phyloP scores from a whole-genome alignment of 805 yeast genomes.

The Metschnikowia lachancei region DNA sequence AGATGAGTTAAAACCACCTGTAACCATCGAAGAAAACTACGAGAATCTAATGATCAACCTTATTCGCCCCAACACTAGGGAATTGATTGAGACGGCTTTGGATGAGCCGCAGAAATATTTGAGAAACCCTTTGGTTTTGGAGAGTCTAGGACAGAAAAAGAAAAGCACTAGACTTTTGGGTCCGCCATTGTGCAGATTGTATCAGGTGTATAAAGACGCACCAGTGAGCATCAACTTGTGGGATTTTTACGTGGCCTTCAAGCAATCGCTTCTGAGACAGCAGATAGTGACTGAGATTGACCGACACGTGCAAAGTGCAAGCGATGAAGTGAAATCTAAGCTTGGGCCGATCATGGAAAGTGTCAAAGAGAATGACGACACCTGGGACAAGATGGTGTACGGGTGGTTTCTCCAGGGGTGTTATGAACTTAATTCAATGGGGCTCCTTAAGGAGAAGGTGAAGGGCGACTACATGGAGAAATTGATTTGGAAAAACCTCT shows the following conservation, averaged over 20 bases:
- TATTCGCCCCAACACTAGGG: conserved; percentile 36
- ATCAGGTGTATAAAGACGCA: conserved; percentile 74
- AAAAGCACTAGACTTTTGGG: conserved; percentile 13
- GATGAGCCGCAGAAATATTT: conserved; percentile 30
- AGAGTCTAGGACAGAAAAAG: conserved; percentile 1
- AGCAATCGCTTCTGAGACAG: conserved; percentile 40
- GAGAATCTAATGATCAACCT: conserved; percentile 39
- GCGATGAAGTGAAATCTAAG: background rate
- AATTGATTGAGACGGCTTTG: conserved; percentile 30
- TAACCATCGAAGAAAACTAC: conserved; percentile 35
- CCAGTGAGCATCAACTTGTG: conserved; percentile 62
- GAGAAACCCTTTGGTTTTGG: conserved; percentile 16
- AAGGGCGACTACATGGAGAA: conserved; percentile 69
- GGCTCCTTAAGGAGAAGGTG: conserved; percentile 61
- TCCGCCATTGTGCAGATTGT: conserved; percentile 42
- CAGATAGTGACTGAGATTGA: conserved; percentile 22
- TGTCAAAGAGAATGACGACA: conserved; percentile 24
- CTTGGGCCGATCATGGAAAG: conserved; percentile 1
- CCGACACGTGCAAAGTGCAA: background rate
- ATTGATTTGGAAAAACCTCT: conserved; percentile 63
- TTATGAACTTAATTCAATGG: conserved; percentile 66
- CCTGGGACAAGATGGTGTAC: conserved; percentile 62
- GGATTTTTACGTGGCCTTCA: conserved; percentile 66
- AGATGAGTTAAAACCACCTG: conserved; percentile 14
- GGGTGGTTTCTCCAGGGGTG: conserved; percentile 76